Evolutionary conservation across 1,284 basidiomycete genomes (phyloP).

Genomic region (Trametes pubescens): DNA sequence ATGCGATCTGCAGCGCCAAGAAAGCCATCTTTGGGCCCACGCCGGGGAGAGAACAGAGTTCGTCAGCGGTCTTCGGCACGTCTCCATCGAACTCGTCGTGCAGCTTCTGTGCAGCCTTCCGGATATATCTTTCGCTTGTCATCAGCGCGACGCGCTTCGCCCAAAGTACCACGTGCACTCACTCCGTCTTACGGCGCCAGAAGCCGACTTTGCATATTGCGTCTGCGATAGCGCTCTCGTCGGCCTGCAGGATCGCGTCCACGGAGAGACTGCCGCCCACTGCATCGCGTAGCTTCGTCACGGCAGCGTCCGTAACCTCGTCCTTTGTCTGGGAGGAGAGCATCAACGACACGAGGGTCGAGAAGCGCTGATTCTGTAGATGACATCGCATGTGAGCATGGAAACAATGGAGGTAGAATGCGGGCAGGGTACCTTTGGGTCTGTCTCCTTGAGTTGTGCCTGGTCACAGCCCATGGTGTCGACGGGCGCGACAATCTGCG

Average conservation of each 20-base stretch:
- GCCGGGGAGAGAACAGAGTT: conserved; percentile 84
- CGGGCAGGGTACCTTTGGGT: conserved; percentile 66
- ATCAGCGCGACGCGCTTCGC: not conserved
- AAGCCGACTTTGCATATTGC: conserved; percentile 94
- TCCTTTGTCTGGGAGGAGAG: conserved; percentile 96
- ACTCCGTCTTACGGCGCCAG: conserved; percentile 89
- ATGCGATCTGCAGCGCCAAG: conserved; percentile 82
- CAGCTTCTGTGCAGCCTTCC: conserved; percentile 73
- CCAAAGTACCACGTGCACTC: conserved; percentile 32
- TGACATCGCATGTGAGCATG: not conserved
- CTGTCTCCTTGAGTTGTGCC: conserved; percentile 66
- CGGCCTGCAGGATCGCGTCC: conserved; percentile 72
- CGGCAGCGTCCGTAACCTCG: conserved; percentile 87
- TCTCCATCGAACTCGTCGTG: conserved; percentile 79
- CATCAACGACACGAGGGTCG: conserved; percentile 93
- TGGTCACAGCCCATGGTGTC: conserved; percentile 91
- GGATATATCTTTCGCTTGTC: conserved; percentile 66
- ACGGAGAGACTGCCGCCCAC: conserved; percentile 84
- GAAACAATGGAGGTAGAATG: not conserved
- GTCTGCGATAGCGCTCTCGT: conserved; percentile 67
- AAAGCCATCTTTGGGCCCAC: conserved; percentile 97
- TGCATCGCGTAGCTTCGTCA: conserved; percentile 75
- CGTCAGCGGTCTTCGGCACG: conserved; percentile 87
- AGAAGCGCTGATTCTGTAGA: conserved; percentile 76
- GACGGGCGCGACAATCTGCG: conserved; percentile 80